Percentiles rank a stretch among this genome's conserved stretches.
Conservation (phyloP, 78 protist genomes). For the Dictyostelium purpureum region DNA sequence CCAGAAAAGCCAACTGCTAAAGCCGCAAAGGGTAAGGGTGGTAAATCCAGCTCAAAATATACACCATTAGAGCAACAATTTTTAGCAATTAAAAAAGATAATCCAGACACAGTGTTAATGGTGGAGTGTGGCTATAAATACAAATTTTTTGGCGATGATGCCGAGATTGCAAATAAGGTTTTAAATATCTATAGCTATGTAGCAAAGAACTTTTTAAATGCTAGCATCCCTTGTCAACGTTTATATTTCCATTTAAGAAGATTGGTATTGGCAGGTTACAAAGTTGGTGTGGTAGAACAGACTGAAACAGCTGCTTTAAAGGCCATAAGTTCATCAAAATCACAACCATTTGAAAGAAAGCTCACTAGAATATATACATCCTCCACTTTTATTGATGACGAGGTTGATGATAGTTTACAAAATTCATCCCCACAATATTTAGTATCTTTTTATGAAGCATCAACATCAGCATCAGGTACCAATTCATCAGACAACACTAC, state of each 20-base stretch:
- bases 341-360: conserved; percentile 73
- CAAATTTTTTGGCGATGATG: conserved; percentile 70
- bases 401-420: conserved; percentile 1
- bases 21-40: conserved; percentile 5
- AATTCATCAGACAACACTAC: not conserved
- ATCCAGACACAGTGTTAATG: conserved; percentile 85
- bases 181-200: conserved; percentile 48
- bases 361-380: conserved; percentile 84
- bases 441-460: conserved; percentile 46
- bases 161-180: conserved; percentile 70
- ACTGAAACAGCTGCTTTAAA: conserved; percentile 93
- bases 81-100: conserved; percentile 47
- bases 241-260: conserved; percentile 78
- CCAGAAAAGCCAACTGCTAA: not conserved
- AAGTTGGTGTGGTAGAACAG: conserved; percentile 93
- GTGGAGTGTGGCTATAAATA: conserved; percentile 88
- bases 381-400: conserved; percentile 82
- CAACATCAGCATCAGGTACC: not conserved
- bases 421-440: conserved; percentile 46
- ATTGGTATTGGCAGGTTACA: conserved; percentile 89
- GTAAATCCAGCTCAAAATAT: not conserved
- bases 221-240: conserved; percentile 79
- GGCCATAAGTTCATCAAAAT: conserved; percentile 29
- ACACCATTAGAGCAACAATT: conserved; percentile 85
- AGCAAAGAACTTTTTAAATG: conserved; percentile 74